Base-by-base conservation (phyloP, 1,139 yeast species). In the Diutina scorzettiae region DNA sequence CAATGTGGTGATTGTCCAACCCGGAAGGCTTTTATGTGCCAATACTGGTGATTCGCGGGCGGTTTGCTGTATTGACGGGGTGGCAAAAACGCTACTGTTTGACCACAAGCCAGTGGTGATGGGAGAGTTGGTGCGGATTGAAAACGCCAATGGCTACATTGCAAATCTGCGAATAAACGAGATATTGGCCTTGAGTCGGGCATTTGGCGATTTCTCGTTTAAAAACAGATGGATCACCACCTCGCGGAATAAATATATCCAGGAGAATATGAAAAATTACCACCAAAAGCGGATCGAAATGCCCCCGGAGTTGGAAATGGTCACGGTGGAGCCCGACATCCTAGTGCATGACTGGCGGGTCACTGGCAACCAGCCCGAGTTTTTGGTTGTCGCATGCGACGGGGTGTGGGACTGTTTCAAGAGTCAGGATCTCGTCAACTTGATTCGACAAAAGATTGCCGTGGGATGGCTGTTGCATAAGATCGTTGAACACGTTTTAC, bases 351-450 rank as follows among this genome's bases (percentile, higher is more conserved):
- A 72, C 47, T 55, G 64, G 43, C 51, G 59, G n/a, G 48, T 48
- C 40, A 45, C 54, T 7, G 49, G 52, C 9, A 29, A 41, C 3
- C 16, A 18, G 6, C 86, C 84, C 31, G 87, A 81, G 51, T 81
- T 81, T 51, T 51, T 80, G 18, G 71, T 81, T 1, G 53, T 80
- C 42, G 89, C 87, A 0, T 81, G 91, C 52, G 91, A 81, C 58
- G 91, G 91, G 19, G 75, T 81, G 28, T 81, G 87, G 89, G 91
- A 81, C 54, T 79, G 86, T 48, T 81, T 76, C 57, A 74, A 73
- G 44, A 78, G 79, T 48, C 67, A 64, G 42, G 73, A 76, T 43
- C 54, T 82, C 42, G 59, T 78, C 2, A 59, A 64, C 21, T 56
- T 73, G 28, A 73, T 82, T 41, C 66, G 85, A 51, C 73, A 75